phyloP scores from a whole-genome alignment of 257 asterid species.

The Nicotiana tabacum region DNA sequence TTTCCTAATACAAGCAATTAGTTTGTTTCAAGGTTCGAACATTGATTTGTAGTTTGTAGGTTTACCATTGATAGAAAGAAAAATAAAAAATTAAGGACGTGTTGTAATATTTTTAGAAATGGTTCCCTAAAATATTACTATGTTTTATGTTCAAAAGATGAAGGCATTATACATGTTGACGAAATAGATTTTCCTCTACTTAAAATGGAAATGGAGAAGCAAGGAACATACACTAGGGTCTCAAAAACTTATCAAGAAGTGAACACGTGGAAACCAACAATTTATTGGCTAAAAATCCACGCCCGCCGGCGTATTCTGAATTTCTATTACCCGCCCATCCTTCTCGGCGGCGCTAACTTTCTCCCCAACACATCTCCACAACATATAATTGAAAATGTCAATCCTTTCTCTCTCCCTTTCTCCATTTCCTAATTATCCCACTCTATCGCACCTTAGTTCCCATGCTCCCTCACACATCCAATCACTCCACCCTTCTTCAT shows the following conservation, averaged over 20 bases:
- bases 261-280: slow-evolving; percentile 28
- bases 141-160: no score
- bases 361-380: slow-evolving; percentile 21
- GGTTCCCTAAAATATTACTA: no score
- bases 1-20: no score
- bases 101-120: no score
- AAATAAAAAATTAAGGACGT: no score
- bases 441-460: slow-evolving; percentile 32
- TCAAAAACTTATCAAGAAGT: slow-evolving; percentile 14
- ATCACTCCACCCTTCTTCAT: slow-evolving; percentile 26
- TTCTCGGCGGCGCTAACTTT: slow-evolving; percentile 52
- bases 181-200: no score
- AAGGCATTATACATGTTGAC: no score
- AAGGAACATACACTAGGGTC: neutral
- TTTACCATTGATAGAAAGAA: no score
- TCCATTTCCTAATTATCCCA: slow-evolving; percentile 18
- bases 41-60: no score
- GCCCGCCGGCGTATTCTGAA: neutral
- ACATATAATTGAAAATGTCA: slow-evolving; percentile 39
- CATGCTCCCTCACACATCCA: slow-evolving; percentile 46
- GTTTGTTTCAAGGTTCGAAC: no score
- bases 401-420: slow-evolving; percentile 17
- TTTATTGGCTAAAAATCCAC: slow-evolving; percentile 7
- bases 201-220: neutral
- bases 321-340: neutral